Evolutionary conservation across 2,329 filamentous ascomycete genomes (phyloP), one percentile per base, ranked within the genome.

Genomic region (Aspergillus alliaceus): DNA sequence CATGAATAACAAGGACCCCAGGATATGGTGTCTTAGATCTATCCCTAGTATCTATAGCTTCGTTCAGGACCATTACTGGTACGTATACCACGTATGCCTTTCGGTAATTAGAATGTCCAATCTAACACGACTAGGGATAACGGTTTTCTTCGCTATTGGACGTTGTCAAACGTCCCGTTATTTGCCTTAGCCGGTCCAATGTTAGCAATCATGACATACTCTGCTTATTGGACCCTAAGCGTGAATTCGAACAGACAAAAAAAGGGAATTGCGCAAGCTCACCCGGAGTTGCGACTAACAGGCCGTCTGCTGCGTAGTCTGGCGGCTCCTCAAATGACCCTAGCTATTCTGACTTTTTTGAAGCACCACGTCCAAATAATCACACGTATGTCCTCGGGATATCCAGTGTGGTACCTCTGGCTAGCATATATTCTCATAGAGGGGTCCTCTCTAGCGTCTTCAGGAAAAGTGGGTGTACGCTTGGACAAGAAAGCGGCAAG

Each of bases 291-390:
- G 4, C 32, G 25, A 20, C 32, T 51, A 18, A 29, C 47, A 40
- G 39, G 27, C 18, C 37, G 47, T 7, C 29, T 58, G n/a, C 22
- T 58, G 47, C 52, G 52, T 18, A 55, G 52, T 4, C 52, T 58
- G 24, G 56, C 56, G 6, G 53, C 42, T 27, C 47, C 52, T 15
- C 56, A 58, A n/a, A 27, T 56, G 12, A 51, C 44, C 7, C 39
- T 58, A 25, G 37, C 56, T 2, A 24, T 56, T 18, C 34, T 56
- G 18, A 37, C 48, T 5, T 42, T 56, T 15, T 18, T 51, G 15
- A 56, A 44, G 15, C 47, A 58, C 15, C 56, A 58, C n/a, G 56
- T 58, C 9, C 56, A 58, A 44, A 52, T 58, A 20, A 56, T 58
- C 48, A 58, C 53, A 4, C 56, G 56, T 31, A 12, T 58, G 40